Conservation (phyloP, 148 eudicot species). For the Rhododendron ferrugineum region DNA sequence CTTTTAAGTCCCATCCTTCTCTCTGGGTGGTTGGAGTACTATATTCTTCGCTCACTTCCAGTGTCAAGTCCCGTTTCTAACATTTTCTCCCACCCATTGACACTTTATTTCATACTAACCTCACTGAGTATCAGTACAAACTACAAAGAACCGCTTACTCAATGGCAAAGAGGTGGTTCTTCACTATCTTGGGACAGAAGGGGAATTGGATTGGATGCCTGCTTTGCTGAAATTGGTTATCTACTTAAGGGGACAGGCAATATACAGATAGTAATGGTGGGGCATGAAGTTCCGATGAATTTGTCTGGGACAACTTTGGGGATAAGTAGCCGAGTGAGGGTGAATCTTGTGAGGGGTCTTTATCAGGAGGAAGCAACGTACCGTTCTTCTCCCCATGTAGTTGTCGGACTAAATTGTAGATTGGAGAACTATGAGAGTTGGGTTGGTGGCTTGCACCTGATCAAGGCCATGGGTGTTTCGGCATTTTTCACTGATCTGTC, state of each 20-base stretch:
- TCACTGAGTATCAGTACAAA: slow-evolving; percentile 32
- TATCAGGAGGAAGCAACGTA: slow-evolving; percentile 44
- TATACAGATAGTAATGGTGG: slow-evolving; percentile 47
- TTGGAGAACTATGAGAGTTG: slow-evolving; percentile 32
- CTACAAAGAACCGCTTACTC: slow-evolving; percentile 20
- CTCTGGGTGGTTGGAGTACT: slow-evolving; percentile 48
- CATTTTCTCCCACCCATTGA: slow-evolving; percentile 45
- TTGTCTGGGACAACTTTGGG: slow-evolving; percentile 41
- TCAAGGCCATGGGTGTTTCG: slow-evolving; percentile 28
- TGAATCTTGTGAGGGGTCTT: slow-evolving; percentile 38
- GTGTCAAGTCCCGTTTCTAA: slow-evolving; percentile 48
- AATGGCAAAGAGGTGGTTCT: slow-evolving; percentile 50
- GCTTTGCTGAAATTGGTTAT: slow-evolving; percentile 47
- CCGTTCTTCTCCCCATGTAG: slow-evolving; percentile 30
- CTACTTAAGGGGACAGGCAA: slow-evolving; percentile 39
- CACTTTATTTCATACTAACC: slow-evolving; percentile 45
- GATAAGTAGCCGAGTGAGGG: slow-evolving; percentile 37
- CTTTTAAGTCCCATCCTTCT: slow-evolving; percentile 39
- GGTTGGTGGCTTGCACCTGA: slow-evolving; percentile 35
- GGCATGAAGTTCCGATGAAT: slow-evolving; percentile 33
- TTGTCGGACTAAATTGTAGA: slow-evolving; percentile 37
- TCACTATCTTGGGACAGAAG: slow-evolving; percentile 49
- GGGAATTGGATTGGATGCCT: slow-evolving; percentile 51
- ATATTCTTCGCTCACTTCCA: slow-evolving; percentile 39
- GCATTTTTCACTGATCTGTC: slow-evolving; percentile 43